Evolutionary conservation across 2,329 filamentous ascomycete species (phyloP).

Genomic region (Penicillium paneum): DNA sequence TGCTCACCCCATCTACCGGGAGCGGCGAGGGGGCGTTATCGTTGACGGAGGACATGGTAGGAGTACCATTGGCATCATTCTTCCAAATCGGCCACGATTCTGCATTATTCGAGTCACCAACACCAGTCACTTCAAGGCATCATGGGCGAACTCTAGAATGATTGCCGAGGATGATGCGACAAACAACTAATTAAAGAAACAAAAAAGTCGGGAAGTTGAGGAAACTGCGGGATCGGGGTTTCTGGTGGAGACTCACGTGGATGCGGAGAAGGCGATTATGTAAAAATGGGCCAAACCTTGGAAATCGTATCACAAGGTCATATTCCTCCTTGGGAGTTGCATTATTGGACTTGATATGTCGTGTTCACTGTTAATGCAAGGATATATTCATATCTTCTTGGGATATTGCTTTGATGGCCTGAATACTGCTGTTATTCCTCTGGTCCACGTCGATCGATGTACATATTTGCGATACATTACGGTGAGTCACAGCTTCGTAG

Average conservation of each 20-base stretch:
- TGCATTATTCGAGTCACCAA: conserved; percentile 19
- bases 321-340: not conserved
- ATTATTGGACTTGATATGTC: conserved; percentile 46
- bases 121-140: conserved; percentile 18
- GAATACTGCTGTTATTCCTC: not conserved
- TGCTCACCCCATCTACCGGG: conserved; percentile 36
- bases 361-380: not conserved
- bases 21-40: conserved; percentile 32
- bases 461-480: not conserved
- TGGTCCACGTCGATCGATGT: not conserved
- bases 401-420: not conserved
- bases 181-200: conserved; percentile 17
- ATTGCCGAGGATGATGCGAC: conserved; percentile 19
- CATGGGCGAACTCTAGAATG: conserved; percentile 8
- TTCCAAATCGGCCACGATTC: conserved; percentile 22
- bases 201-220: conserved; percentile 27
- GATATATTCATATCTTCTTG: not conserved
- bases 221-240: conserved; percentile 24
- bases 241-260: conserved; percentile 25
- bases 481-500: too few relatives aligned
- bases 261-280: conserved; percentile 27
- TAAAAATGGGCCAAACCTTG: conserved; percentile 6
- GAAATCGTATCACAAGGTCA: not conserved
- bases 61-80: conserved; percentile 28
- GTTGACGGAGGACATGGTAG: conserved; percentile 39